Conservation (phyloP, 805 yeast species). For the Monosporozyma servazzii region DNA sequence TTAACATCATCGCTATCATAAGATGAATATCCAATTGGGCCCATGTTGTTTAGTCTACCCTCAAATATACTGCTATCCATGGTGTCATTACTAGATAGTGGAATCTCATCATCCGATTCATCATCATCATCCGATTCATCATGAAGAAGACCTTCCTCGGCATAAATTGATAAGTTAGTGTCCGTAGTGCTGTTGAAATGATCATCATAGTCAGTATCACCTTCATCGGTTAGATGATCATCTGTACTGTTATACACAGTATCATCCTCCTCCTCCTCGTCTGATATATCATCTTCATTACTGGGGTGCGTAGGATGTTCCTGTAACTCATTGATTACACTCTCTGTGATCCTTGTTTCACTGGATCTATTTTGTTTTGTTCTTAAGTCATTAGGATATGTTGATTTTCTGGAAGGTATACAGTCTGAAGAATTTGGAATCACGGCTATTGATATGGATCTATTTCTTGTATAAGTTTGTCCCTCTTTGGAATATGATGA, state of each 20-base stretch:
- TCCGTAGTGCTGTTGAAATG: background rate
- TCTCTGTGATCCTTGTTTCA: background rate
- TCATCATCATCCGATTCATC: slow-evolving; percentile 8
- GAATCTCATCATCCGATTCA: background rate
- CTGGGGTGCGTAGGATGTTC: too few relatives aligned
- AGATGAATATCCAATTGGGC: background rate
- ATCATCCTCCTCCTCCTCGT: slow-evolving; percentile 3
- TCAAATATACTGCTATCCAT: background rate
- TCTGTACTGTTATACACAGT: slow-evolving; percentile 8
- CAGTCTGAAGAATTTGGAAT: background rate
- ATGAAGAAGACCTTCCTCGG: slow-evolving; percentile 23
- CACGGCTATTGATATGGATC: slow-evolving; percentile 1
- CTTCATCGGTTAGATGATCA: slow-evolving; percentile 12
- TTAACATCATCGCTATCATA: slow-evolving; percentile 20
- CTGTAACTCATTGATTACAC: slow-evolving; percentile 31
- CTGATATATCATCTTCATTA: too few relatives aligned
- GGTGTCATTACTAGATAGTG: background rate
- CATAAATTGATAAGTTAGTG: slow-evolving; percentile 14
- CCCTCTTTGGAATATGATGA: background rate
- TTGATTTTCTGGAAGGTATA: background rate
- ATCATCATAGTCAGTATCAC: slow-evolving; percentile 7
- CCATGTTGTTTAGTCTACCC: background rate
- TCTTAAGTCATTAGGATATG: background rate
- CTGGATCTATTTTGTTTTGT: background rate
- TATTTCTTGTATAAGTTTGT: background rate